A percentile compares a stretch with the other conserved stretches of the same genome.
Conservation (phyloP, 2,329 filamentous ascomycete genomes). For the Penicillium sp. region DNA sequence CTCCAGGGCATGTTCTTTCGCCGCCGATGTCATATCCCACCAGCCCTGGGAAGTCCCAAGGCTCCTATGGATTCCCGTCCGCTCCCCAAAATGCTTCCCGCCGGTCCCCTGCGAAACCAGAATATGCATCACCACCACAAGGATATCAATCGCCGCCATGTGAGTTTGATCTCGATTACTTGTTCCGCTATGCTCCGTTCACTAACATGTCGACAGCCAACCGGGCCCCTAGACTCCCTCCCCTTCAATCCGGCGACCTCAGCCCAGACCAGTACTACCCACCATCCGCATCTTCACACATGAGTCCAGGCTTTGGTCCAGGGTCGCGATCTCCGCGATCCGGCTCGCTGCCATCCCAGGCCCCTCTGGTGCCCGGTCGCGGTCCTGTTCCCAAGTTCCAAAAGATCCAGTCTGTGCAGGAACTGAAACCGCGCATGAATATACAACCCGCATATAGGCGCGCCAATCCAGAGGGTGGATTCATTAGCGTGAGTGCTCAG, state of each 20-base stretch:
- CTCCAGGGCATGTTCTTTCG: slow-evolving; percentile 87
- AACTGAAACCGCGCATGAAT: slow-evolving; percentile 80
- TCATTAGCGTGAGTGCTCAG: slow-evolving; percentile 75
- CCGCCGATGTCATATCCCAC: slow-evolving; percentile 74
- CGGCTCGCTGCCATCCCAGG: slow-evolving; percentile 43
- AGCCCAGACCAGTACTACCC: slow-evolving; percentile 69
- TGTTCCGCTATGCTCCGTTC: not conserved
- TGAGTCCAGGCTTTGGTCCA: slow-evolving; percentile 63
- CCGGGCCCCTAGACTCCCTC: slow-evolving; percentile 66
- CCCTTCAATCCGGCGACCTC: slow-evolving; percentile 67
- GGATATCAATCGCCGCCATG: slow-evolving; percentile 59
- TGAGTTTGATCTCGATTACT: slow-evolving; percentile 34
- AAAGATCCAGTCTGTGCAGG: slow-evolving; percentile 68
- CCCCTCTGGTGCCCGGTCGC: slow-evolving; percentile 46
- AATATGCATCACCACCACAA: slow-evolving; percentile 57
- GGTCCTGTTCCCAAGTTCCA: slow-evolving; percentile 84
- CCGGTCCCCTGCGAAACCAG: slow-evolving; percentile 73
- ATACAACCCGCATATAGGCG: slow-evolving; percentile 84
- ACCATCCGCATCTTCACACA: slow-evolving; percentile 65
- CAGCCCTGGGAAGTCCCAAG: slow-evolving; percentile 57
- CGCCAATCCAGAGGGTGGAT: slow-evolving; percentile 94
- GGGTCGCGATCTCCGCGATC: slow-evolving; percentile 51
- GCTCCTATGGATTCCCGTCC: slow-evolving; percentile 55
- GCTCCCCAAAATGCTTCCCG: slow-evolving; percentile 51
- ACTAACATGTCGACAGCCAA: slow-evolving; percentile 40